Conservation (phyloP, 1,139 yeast genomes). For the Wickerhamiella infanticola region DNA sequence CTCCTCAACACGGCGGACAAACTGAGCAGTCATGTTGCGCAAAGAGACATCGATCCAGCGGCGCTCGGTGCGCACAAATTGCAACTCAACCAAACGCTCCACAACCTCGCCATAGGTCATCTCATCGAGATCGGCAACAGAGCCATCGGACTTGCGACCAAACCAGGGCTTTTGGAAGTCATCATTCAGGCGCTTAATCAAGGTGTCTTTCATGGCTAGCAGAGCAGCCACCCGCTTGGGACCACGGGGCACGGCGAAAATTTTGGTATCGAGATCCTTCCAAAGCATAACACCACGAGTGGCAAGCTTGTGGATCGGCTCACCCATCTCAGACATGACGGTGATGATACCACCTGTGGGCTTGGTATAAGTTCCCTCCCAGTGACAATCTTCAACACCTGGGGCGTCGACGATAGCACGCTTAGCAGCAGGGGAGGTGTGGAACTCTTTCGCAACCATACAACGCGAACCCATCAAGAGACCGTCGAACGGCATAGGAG, state of each 20-base stretch:
- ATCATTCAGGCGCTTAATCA: slow-evolving; percentile 69
- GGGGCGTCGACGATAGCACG: slow-evolving; percentile 76
- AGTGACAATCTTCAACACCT: slow-evolving; percentile 74
- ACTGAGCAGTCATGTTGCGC: slow-evolving; percentile 76
- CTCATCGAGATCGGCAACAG: slow-evolving; percentile 74
- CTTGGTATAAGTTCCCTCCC: slow-evolving; percentile 91
- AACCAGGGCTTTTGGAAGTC: slow-evolving; percentile 99
- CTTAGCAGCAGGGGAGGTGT: slow-evolving; percentile 88
- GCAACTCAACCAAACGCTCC: slow-evolving; percentile 69
- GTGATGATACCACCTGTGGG: slow-evolving; percentile 96
- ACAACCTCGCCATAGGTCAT: slow-evolving; percentile 94
- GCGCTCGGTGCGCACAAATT: slow-evolving; percentile 64
- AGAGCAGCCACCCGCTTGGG: slow-evolving; percentile 73
- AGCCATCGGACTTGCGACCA: slow-evolving; percentile 60
- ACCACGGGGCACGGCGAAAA: slow-evolving; percentile 72
- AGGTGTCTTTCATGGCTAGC: slow-evolving; percentile 69
- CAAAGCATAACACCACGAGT: slow-evolving; percentile 95
- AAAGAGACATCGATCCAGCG: slow-evolving; percentile 83
- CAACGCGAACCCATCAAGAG: slow-evolving; percentile 90
- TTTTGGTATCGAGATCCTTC: slow-evolving; percentile 85
- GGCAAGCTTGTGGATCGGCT: slow-evolving; percentile 96
- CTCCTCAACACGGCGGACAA: slow-evolving; percentile 89
- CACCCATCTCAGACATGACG: slow-evolving; percentile 98
- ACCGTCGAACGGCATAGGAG: slow-evolving; percentile 99
- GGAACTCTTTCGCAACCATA: slow-evolving; percentile 94